Evolutionary conservation across 164 flowering plant species (phyloP), one percentile per base, ranked within the genome.

Genomic region (Cinnamomum chago): DNA sequence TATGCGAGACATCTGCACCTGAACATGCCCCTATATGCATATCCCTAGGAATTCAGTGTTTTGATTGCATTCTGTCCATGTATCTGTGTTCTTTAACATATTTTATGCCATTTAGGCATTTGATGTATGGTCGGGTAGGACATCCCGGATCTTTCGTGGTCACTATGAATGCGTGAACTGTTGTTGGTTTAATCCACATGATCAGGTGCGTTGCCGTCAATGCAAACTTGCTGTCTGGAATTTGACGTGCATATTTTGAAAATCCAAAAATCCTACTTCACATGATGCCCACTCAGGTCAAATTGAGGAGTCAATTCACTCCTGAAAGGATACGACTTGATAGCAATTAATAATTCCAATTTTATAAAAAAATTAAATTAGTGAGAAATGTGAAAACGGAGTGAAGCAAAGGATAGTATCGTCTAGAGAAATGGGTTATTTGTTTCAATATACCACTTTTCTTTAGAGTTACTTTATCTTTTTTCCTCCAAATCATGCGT

Each of bases 141-240:
- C 91, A 74, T 77, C 79, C 70, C 33, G 67, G 78, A 82, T 87
- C 74, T 88, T 93, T 77, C 91, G 88, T 30, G 95, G 94, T 70
- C 99, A 95, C 87, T 92, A 93, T 77, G 99, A 92, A 73, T 75
- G 75, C 81, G 94, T 94, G 18, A 92, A 93, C 79, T 90, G 93
- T 81, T 95, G 99, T 82, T 92, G 94, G 85, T 95, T 87, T 77
- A 90, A 73, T 84, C 76, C 83, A 2, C 90, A 82, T 25, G 97
- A 95, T 85, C 98, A 95, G 98, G 99, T 93, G 78, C 10, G 47
- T 40, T 9, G 10, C 47, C 47, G 0, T 64, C 17, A 2, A 25
- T 65, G 62, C 58, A 23, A 40, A 22, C 35, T 30, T 50, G 17
- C 2, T 28, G 5, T 30, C n/a, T 40, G 60, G 2, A 15, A 55